Evolutionary conservation across 2,329 filamentous ascomycete species (phyloP), one percentile per base, ranked within the genome.

Genomic region (Verticillium dahliae): DNA sequence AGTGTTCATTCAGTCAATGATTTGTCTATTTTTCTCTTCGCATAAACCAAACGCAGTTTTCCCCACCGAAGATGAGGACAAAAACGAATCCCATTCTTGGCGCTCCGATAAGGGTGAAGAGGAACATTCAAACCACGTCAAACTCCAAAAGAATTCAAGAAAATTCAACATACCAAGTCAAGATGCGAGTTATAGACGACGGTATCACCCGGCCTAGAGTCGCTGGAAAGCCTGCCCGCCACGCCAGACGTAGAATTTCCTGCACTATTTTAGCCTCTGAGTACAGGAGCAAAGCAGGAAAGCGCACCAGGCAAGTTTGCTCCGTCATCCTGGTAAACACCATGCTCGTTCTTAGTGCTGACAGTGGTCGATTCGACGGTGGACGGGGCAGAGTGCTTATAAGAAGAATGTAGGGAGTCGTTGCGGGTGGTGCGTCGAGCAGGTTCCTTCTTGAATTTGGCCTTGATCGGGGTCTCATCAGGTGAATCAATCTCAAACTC

Each of bases 51-150:
- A 55, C 33, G 69, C 56, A 3, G 67, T 63, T 9, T 70, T 67
- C 62, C 72, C 74, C 31, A 69, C 60, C 27, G 62, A 61, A n/a
- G 67, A 62, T 9, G 65, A 69, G 2, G 73, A 66, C 22, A 72
- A 71, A 33, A 68, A 68, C 37, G 77, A 65, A 62, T 75, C 78
- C 76, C 72, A 22, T 58, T 77, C 75, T 10, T 76, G 71, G 38
- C 63, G 63, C 38, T 70, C 68, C 50, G 74, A 73, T 18, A 79
- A 4, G 18, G 71, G 69, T 75, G 74, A 38, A 78, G 66, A 18
- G 68, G 70, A 22, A 75, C 69, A 63, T 69, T 71, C 31, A 69
- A 69, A 56, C 70, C 72, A 62, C 69, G 65, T 66, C 72, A 70
- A 61, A 72, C 75, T 61, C 72, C 74, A 62, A 59, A 62, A 59